Base-by-base conservation (phyloP, 176 grass and related monocot species). In the Calamus simplicifolius region DNA sequence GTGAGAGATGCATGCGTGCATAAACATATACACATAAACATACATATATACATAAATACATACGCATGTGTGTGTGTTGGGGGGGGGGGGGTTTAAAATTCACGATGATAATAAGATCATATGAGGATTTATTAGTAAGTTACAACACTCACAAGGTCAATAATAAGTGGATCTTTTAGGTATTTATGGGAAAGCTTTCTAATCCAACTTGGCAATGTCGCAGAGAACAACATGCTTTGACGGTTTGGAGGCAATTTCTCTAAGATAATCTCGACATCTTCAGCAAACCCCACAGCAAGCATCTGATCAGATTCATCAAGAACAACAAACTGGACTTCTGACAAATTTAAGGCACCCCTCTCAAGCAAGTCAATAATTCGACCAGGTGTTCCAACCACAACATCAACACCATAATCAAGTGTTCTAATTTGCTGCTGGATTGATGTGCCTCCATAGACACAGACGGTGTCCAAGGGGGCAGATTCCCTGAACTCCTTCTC, bases 301-400 rank as follows among this genome's bases (percentile, higher is more conserved):
- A 99, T 99, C 75, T 93, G 94, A 59, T 99, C 94, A 48, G 94
- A 88, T 70, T 99, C 94, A 58, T 99, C 94, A 8, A 99, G 81
- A 74, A 99, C 94, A 68, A 99, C 87, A 73, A 86, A 99, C 28
- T 65, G 59, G 35, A 99, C 49, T 49, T 75, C 88, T 25, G 85
- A 58, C 52, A 99, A 75, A 73, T 75, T 72, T 14, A 99, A 82
- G 16, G 88, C 10, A 1, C 88, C 76, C 79, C 94, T 85, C 56
- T 85, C 73, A 23, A 99, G 62, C 60, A 99, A 74, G 62, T 99
- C 94, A 76, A 99, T 99, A 57, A 93, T 79, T 14, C 94, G 73
- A 53, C 94, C 94, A 27, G 94, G 88, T 50, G 81, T 96, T 67
- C 91, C 92, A 56, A 97, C 87, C 30, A 97, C 87, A 64, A 90